Evolutionary conservation across 208 protist species (phyloP).

Genomic region (Crithidia thermophila): DNA sequence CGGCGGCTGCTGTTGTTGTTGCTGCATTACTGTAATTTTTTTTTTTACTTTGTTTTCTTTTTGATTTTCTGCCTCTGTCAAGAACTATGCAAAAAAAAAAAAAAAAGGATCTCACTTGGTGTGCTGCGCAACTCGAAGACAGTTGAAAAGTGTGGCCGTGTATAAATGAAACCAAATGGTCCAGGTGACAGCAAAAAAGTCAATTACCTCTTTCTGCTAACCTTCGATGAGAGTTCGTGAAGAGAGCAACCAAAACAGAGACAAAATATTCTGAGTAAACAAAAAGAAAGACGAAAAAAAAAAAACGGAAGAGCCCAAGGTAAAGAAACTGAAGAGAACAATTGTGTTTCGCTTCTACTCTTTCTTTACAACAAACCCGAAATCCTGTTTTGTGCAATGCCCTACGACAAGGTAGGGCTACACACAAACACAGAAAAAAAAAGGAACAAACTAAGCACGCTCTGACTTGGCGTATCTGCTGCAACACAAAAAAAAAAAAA

Average conservation of each 20-base stretch:
- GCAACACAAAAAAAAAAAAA: not conserved
- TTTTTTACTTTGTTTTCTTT: not conserved
- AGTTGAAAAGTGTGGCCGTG: too few species aligned
- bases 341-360: too few species aligned
- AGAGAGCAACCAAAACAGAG: not conserved
- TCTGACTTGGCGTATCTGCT: too few species aligned
- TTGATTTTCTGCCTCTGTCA: not conserved
- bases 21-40: too few species aligned
- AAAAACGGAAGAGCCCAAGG: not conserved
- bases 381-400: too few species aligned
- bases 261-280: not conserved
- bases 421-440: slow-evolving; percentile 1
- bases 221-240: not conserved
- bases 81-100: not conserved
- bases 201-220: not conserved
- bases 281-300: slow-evolving; percentile 10
- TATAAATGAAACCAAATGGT: too few species aligned
- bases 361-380: too few species aligned
- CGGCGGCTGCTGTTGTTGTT: slow-evolving; percentile 1
- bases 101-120: not conserved
- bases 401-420: too few species aligned
- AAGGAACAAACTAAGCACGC: not conserved
- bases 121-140: too few species aligned
- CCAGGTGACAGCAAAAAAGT: too few species aligned
- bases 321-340: too few species aligned